Evolutionary conservation across 176 grass and related monocot species (phyloP).

Genomic region (Secale cereale): DNA sequence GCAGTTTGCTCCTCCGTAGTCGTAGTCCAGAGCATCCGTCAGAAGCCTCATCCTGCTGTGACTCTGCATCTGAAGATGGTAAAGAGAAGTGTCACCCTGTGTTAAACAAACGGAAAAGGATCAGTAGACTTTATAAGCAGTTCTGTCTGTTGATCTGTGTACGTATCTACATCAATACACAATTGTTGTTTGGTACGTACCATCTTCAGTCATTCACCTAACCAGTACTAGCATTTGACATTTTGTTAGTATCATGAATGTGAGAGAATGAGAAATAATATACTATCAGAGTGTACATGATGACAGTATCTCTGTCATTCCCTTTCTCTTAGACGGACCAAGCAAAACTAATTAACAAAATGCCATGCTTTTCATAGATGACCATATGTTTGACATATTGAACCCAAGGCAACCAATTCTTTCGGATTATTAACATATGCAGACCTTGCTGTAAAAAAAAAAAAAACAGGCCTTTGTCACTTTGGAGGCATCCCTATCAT

Average conservation of each 20-base stretch:
- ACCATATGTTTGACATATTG: background rate
- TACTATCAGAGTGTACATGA: no score
- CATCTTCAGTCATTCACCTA: no score
- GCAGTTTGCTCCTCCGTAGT: slow-evolving; percentile 67
- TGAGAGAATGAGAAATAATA: no score
- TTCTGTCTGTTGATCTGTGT: background rate
- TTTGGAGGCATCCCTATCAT: background rate
- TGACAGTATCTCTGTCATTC: no score
- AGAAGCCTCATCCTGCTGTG: slow-evolving; percentile 35
- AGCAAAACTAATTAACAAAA: background rate
- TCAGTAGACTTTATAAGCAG: background rate
- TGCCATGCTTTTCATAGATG: background rate
- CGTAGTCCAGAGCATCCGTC: slow-evolving; percentile 63
- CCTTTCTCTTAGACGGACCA: background rate
- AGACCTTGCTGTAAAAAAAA: no score
- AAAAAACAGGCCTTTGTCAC: slow-evolving; percentile 1
- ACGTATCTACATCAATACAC: background rate
- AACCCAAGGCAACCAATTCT: background rate
- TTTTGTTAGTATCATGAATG: no score
- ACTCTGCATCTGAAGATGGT: slow-evolving; percentile 19
- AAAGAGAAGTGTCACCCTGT: background rate
- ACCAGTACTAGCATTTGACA: no score
- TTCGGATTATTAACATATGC: background rate
- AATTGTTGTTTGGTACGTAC: background rate
- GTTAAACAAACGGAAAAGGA: background rate